Percentiles rank a stretch among this genome's conserved stretches.
phyloP scores from a whole-genome alignment of 225 moss, liverwort and hornwort species.

The Asterella californica region DNA sequence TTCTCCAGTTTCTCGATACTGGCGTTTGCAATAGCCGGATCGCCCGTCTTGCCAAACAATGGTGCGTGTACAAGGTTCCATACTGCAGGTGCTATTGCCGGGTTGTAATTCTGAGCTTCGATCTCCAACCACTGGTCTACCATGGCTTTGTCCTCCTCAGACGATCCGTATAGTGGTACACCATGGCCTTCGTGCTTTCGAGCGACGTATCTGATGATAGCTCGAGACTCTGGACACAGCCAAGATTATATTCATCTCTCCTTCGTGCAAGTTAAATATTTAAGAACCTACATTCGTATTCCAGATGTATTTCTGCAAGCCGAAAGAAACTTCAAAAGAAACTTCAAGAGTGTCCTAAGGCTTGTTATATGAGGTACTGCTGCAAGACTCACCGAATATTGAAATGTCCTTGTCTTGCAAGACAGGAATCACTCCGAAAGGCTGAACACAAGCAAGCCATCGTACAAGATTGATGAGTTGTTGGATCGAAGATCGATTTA shows the following conservation, averaged over 20 bases:
- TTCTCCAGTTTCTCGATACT: constrained; percentile 44
- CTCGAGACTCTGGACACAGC: constrained; percentile 57
- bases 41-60: constrained; percentile 27
- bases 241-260: background rate
- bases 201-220: constrained; percentile 67
- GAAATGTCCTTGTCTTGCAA: constrained; percentile 40
- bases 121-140: constrained; percentile 80
- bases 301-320: no score
- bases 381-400: constrained; percentile 33
- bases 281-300: background rate
- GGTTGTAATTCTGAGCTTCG: constrained; percentile 60
- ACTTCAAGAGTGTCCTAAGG: no score
- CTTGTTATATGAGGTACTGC: background rate
- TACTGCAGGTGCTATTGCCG: constrained; percentile 38
- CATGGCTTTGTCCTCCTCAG: constrained; percentile 49
- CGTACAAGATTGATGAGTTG: background rate
- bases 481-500: background rate
- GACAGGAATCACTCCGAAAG: constrained; percentile 43
- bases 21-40: constrained; percentile 36
- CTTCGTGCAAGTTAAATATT: background rate
- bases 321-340: background rate
- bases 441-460: constrained; percentile 27
- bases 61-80: constrained; percentile 46
- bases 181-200: constrained; percentile 60
- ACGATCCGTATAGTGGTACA: constrained; percentile 56